Conservation (phyloP, 495 filamentous ascomycete genomes). For the Penicillium fimorum region DNA sequence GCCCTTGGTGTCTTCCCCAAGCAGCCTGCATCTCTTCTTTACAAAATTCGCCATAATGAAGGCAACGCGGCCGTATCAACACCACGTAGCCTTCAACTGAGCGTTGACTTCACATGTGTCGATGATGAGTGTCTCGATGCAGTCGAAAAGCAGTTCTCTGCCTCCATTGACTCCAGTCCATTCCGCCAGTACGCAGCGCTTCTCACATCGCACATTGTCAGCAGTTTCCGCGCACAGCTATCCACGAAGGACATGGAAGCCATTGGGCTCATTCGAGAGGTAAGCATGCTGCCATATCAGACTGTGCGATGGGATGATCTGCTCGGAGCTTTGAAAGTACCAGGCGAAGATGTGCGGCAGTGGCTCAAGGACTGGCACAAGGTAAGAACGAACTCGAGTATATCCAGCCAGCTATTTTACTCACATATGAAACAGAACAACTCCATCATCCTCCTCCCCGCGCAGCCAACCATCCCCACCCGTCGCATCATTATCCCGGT, state of each 20-base stretch:
- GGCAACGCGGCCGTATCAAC: conserved; percentile 38
- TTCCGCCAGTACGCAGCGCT: conserved; percentile 47
- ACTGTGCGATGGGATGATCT: conserved; percentile 43
- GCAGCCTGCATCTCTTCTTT: conserved; percentile 79
- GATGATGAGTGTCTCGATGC: conserved; percentile 58
- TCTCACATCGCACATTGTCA: conserved; percentile 50
- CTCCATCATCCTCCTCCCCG: conserved; percentile 36
- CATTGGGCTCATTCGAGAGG: conserved; percentile 45
- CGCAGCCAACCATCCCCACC: conserved; percentile 31
- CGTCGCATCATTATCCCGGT: conserved; percentile 59
- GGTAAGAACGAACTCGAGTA: conserved; percentile 29
- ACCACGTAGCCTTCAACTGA: conserved; percentile 58
- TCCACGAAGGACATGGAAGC: conserved; percentile 57
- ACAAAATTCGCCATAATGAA: conserved; percentile 59
- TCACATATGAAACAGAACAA: conserved; percentile 30
- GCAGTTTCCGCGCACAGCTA: conserved; percentile 50
- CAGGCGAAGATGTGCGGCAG: conserved; percentile 34
- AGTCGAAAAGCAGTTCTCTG: conserved; percentile 41
- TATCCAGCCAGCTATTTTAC: conserved; percentile 2
- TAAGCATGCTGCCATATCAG: conserved; percentile 41
- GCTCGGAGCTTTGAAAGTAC: conserved; percentile 40
- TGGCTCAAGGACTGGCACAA: conserved; percentile 51
- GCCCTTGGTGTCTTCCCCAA: conserved; percentile 71
- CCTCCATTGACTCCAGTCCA: conserved; percentile 43
- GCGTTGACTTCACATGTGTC: conserved; percentile 73